Conservation (phyloP, 768 basidiomycete species). For the Saitozyma sp. region DNA sequence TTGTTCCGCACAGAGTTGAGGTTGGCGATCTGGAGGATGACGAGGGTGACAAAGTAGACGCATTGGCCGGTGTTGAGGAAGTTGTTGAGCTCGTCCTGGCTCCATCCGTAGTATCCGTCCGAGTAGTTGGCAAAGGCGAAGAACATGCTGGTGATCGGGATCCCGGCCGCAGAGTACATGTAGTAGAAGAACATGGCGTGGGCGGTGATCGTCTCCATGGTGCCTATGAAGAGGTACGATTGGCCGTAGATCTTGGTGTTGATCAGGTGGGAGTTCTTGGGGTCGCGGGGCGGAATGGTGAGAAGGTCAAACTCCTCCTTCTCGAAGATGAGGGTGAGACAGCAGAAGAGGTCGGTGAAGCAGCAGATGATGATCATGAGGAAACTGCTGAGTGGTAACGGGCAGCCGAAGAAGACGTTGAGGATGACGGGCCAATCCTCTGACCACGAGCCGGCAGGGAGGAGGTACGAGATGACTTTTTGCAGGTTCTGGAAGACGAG, state of each 20-base stretch:
- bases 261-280: background rate
- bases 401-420: background rate
- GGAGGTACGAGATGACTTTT: conserved; percentile 1
- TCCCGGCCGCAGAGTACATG: background rate
- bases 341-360: conserved; percentile 1
- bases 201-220: background rate
- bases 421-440: background rate
- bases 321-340: background rate
- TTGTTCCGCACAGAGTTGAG: background rate
- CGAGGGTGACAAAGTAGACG: conserved; percentile 1
- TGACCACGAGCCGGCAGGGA: background rate
- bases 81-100: background rate
- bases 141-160: background rate
- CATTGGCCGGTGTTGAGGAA: background rate
- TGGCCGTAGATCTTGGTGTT: background rate
- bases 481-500: conserved; percentile 1
- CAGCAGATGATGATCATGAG: conserved; percentile 1
- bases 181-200: conserved; percentile 2
- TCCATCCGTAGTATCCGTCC: background rate
- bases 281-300: background rate
- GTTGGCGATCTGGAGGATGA: conserved; percentile 2
- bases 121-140: background rate
- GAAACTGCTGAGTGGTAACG: background rate
- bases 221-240: background rate
- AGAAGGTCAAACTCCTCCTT: conserved; percentile 1